Percentiles rank a stretch among this genome's conserved stretches.
Conservation (phyloP, 805 yeast genomes). For the Ogataea kodamae region DNA sequence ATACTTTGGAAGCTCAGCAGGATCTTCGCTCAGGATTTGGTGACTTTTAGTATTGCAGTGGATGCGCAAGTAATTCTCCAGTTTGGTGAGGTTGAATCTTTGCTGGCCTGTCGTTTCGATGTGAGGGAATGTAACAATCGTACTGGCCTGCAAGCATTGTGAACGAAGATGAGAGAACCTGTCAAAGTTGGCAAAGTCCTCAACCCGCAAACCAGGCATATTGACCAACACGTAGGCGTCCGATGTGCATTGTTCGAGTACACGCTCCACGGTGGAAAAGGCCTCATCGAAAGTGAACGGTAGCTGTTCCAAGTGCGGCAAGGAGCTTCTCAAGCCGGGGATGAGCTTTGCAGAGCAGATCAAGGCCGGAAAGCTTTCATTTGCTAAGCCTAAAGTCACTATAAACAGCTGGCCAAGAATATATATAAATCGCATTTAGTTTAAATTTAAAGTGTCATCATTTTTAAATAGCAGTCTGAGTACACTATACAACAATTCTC, state of each 20-base stretch:
- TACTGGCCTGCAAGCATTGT: constrained; percentile 54
- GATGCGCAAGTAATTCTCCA: constrained; percentile 40
- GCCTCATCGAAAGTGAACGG: constrained; percentile 31
- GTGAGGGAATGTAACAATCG: constrained; percentile 57
- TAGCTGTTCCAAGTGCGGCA: constrained; percentile 30
- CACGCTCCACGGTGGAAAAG: constrained; percentile 16
- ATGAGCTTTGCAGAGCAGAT: constrained; percentile 27
- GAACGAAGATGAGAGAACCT: constrained; percentile 48
- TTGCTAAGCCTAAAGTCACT: constrained; percentile 3
- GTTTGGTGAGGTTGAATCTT: constrained; percentile 39
- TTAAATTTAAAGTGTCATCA: too few relatives aligned
- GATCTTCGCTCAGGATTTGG: constrained; percentile 35
- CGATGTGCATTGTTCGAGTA: constrained; percentile 42
- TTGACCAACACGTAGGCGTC: constrained; percentile 55
- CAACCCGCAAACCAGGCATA: constrained; percentile 48
- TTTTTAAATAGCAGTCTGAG: background rate
- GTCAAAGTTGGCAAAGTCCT: constrained; percentile 42
- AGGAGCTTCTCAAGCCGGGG: constrained; percentile 28
- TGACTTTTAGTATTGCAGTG: constrained; percentile 53
- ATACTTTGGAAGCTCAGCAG: constrained; percentile 50
- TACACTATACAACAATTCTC: constrained; percentile 35
- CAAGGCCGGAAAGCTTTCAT: constrained; percentile 27
- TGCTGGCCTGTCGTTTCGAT: constrained; percentile 33
- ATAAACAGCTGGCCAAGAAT: constrained; percentile 1
- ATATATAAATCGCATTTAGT: constrained; percentile 2